These are phyloP conservation scores for Eleusine indica DNA, from an alignment of 176 grass and related monocot species.

Conservation along the genomic window DNA sequence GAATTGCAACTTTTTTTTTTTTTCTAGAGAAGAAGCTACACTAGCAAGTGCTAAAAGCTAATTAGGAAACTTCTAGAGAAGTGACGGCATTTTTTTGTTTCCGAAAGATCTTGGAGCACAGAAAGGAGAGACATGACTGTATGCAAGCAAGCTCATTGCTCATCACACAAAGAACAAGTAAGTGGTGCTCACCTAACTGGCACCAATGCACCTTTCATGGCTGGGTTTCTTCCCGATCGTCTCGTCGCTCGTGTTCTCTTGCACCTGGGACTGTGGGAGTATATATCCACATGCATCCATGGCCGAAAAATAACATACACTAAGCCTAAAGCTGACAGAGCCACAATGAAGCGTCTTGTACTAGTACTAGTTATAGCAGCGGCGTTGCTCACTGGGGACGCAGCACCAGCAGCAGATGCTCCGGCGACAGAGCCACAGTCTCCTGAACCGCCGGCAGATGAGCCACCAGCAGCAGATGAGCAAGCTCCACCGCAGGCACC, in stretches of 20 bases:
- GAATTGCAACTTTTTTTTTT: too few relatives aligned
- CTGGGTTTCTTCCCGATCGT: too few relatives aligned
- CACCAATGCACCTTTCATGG: slow-evolving; percentile 29
- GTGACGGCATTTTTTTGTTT: too few relatives aligned
- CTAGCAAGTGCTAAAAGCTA: too few relatives aligned
- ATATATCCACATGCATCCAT: background rate
- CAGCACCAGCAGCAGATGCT: slow-evolving; percentile 7
- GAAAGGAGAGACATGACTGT: too few relatives aligned
- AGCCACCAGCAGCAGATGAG: slow-evolving; percentile 13
- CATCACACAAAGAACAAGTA: slow-evolving; percentile 37
- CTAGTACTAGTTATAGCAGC: background rate
- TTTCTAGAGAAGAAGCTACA: too few relatives aligned
- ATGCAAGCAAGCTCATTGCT: too few relatives aligned
- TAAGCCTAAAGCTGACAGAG: too few relatives aligned
- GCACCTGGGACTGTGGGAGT: background rate
- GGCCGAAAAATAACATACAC: background rate
- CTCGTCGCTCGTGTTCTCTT: background rate
- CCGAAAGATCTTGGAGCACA: background rate
- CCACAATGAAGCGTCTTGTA: background rate
- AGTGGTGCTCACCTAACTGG: slow-evolving; percentile 29
- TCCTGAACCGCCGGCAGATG: background rate
- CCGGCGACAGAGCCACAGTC: background rate
- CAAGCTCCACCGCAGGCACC: slow-evolving; percentile 20
- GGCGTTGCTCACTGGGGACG: slow-evolving; percentile 24
- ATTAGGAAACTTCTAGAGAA: too few relatives aligned